Base-by-base conservation (phyloP, 768 basidiomycete genomes). In the Asterophora lycoperdoides region DNA sequence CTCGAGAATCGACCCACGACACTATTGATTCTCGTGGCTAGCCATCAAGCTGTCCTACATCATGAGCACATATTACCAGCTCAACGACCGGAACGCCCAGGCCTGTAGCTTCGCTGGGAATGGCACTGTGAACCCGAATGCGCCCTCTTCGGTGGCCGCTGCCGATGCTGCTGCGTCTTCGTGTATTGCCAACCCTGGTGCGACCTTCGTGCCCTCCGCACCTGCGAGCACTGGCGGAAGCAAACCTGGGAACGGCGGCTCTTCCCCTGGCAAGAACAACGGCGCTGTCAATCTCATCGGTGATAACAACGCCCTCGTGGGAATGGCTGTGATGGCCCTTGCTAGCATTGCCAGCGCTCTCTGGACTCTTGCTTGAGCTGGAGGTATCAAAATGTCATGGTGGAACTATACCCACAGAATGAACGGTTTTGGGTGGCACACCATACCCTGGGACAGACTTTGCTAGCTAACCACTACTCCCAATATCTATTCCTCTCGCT, bases 81-180 rank as follows among this genome's bases (percentile, higher is more conserved):
- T 72, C 26, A 78, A 78, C 47, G 77, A 77, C 63, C 76, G 78
- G 53, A 68, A 82, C 46, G 60, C 69, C 14, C 70, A 77, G 44
- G 74, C 88, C 7, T 95, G 93, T 68, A 79, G 77, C 70, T 95
- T 96, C 62, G 65, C 66, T 44, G 91, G 93, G 7, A 96, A 96
- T 61, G 93, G 83, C 5, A 90, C 89, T 13, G 72, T 90, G 54
- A 88, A 89, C 58, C 9, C 70, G 13, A 61, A 60, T 3, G 79
- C 80, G 13, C 75, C 84, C 26, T 62, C 84, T 6, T 60, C 64
- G 40, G 68, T 67, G 13, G 67, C 74, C 8, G 73, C 74, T 23
- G 79, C 80, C 35, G 70, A 70, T 48, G 67, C 80, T 32, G 84
- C 78, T 34, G 84, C 77, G 18, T 77, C 70, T 46, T 83, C 86